phyloP scores from a whole-genome alignment of 257 asterid species.

The Salvia miltiorrhiza region DNA sequence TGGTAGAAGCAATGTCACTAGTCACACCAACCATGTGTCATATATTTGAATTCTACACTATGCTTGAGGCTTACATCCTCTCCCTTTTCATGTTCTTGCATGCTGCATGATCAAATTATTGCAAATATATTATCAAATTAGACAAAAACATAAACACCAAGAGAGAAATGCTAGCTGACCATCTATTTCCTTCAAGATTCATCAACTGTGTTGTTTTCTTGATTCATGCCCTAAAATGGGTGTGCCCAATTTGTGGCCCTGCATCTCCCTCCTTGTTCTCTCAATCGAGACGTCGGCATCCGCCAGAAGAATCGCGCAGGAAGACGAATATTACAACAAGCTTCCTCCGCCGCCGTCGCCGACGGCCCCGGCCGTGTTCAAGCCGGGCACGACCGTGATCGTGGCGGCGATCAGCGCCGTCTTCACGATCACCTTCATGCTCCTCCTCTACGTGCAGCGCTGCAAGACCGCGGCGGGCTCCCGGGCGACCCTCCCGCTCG shows the following conservation, averaged over 20 bases:
- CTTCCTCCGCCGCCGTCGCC: conserved; percentile 16
- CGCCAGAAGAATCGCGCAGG: neutral
- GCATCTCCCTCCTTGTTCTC: neutral
- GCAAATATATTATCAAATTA: neutral
- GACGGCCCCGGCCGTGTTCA: conserved; percentile 10
- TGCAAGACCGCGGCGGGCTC: conserved; percentile 32
- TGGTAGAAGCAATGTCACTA: conserved; percentile 9
- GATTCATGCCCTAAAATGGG: conserved; percentile 26
- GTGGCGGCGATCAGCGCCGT: conserved; percentile 45
- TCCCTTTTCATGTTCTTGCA: neutral
- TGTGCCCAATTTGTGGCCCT: conserved; percentile 19
- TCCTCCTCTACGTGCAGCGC: conserved; percentile 56
- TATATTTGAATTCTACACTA: conserved; percentile 19
- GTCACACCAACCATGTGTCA: conserved; percentile 41
- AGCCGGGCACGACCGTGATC: conserved; percentile 42
- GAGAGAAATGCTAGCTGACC: conserved; percentile 7
- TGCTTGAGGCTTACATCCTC: too few species aligned
- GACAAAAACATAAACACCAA: neutral
- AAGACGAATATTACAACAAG: neutral
- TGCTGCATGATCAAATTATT: conserved; percentile 17
- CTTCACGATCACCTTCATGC: conserved; percentile 41
- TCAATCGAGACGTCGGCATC: neutral
- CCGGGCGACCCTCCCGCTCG: neutral
- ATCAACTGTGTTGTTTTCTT: neutral
- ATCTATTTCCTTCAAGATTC: neutral